Base-by-base conservation (phyloP, 1,284 basidiomycete genomes). In the Ustilago shanxiensis region DNA sequence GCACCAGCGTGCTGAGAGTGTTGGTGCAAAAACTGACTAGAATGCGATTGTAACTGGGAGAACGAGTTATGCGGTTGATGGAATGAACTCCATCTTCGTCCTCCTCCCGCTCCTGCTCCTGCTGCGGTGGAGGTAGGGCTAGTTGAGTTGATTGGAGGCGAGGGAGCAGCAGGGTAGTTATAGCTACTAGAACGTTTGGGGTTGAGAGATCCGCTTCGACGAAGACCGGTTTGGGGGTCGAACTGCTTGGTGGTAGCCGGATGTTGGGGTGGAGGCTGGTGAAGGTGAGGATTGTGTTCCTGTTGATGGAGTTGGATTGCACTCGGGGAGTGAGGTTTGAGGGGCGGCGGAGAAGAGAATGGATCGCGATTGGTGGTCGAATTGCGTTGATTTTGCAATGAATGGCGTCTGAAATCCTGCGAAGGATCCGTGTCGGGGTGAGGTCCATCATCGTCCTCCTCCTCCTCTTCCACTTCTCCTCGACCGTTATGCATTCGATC, bases 261-360 rank as follows among this genome's bases (percentile, higher is more conserved):
- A n/a, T 75, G 72, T 26, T 75, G 72, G 2, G 72, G 72, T 1
- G 71, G 71, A 20, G 71, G 70, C 18, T 72, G 60, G 22, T 72
- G 64, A 29, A 60, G 10, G 41, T 72, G 72, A 22, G 66, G 61
- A 18, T 66, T 62, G 39, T 60, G 47, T 22, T 66, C 53, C 44
- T 31, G 37, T 24, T 64, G 66, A n/a, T 64, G 44, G 7, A 22
- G 9, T 45, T 53, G 39, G 0, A 24, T 44, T 44, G 49, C 29
- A 10, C 24, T 44, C 18, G 51, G 35, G 18, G 60, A 55, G 8
- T 14, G 61, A 18, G 55, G 22, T 47, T 35, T 29, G 3, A n/a
- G n/a, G n/a, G 57, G 63, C 18, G 59, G 63, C 1, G 64, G 56
- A 0, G 59, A 66, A 13, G 69, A 72, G n/a, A 72, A 66, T 0